phyloP scores from a whole-genome alignment of 257 asterid species.

The Datura wrightii region DNA sequence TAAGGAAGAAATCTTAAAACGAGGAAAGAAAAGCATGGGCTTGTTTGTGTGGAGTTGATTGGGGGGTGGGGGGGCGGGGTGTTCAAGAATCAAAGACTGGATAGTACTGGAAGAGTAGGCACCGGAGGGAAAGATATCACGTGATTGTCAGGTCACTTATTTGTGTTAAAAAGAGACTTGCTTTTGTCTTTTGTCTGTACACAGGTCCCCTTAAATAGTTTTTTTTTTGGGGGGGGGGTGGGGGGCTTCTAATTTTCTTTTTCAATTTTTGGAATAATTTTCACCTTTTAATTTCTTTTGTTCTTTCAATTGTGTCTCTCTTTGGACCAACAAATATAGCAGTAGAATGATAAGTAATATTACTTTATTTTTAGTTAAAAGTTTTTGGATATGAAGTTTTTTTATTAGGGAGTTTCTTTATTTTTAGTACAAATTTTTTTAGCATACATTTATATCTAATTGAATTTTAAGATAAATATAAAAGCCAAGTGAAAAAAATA shows the following conservation, averaged over 20 bases:
- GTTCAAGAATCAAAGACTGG: background rate
- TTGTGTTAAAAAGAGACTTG: conserved; percentile 42
- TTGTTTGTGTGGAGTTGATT: conserved; percentile 29
- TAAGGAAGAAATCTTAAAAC: conserved; percentile 19
- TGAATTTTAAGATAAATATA: too few species aligned
- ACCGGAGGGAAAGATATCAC: conserved; percentile 49
- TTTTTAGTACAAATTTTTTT: too few species aligned
- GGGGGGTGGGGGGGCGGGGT: conserved; percentile 35
- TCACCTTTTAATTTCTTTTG: background rate
- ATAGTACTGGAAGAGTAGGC: conserved; percentile 6
- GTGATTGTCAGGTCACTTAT: conserved; percentile 67
- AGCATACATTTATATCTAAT: too few species aligned
- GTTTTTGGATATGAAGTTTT: too few species aligned
- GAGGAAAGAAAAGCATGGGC: conserved; percentile 23
- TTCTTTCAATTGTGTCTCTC: background rate
- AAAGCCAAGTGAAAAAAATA: too few species aligned
- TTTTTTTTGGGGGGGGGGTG: too few species aligned
- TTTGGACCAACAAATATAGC: too few species aligned
- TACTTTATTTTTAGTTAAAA: too few species aligned
- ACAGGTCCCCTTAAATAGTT: background rate
- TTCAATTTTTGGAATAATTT: background rate
- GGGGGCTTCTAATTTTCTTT: background rate
- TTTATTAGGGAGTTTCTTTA: too few species aligned
- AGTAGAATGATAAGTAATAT: too few species aligned
- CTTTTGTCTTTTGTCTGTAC: conserved; percentile 47